A percentile compares a stretch with the other conserved stretches of the same genome.
Evolutionary conservation across 116 monocot species (phyloP).

Genomic region (Zostera marina): DNA sequence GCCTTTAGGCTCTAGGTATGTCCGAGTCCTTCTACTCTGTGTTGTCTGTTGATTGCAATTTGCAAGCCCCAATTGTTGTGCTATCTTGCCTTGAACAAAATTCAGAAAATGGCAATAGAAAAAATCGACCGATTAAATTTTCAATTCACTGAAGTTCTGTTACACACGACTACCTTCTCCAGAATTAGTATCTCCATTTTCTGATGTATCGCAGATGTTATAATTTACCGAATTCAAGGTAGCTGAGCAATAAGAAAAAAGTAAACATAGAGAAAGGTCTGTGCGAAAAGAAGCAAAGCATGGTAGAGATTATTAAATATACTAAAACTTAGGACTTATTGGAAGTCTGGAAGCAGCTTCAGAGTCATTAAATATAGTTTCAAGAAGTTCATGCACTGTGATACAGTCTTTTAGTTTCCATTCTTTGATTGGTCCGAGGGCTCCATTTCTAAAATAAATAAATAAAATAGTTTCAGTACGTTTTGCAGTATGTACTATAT

Average conservation of each 20-base stretch:
- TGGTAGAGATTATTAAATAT: not conserved
- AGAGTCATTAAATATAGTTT: constrained; percentile 34
- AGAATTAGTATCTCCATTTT: constrained; percentile 31
- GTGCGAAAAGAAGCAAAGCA: not conserved
- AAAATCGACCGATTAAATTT: too few species aligned
- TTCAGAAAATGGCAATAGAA: too few species aligned
- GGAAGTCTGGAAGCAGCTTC: constrained; percentile 63
- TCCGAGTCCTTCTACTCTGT: too few species aligned
- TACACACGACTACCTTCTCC: constrained; percentile 8
- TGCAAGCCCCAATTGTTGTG: too few species aligned
- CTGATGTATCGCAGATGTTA: constrained; percentile 11
- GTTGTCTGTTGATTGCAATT: too few species aligned
- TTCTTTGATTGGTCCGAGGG: constrained; percentile 33
- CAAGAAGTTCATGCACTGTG: constrained; percentile 55
- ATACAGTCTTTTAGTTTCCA: constrained; percentile 75
- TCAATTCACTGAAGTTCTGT: constrained; percentile 20
- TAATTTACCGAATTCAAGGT: constrained; percentile 4
- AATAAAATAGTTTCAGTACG: not conserved
- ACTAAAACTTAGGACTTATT: constrained; percentile 20
- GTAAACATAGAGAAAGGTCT: not conserved
- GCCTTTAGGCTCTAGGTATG: too few species aligned
- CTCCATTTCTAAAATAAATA: constrained; percentile 28
- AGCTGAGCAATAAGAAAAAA: constrained; percentile 1
- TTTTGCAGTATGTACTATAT: not conserved
- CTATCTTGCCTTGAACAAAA: too few species aligned